Percentiles rank a stretch among this genome's conserved stretches.
These are phyloP conservation scores for Penicillium sp. DNA, from an alignment of 2,329 filamentous ascomycete genomes.

Conservation along the genomic window DNA sequence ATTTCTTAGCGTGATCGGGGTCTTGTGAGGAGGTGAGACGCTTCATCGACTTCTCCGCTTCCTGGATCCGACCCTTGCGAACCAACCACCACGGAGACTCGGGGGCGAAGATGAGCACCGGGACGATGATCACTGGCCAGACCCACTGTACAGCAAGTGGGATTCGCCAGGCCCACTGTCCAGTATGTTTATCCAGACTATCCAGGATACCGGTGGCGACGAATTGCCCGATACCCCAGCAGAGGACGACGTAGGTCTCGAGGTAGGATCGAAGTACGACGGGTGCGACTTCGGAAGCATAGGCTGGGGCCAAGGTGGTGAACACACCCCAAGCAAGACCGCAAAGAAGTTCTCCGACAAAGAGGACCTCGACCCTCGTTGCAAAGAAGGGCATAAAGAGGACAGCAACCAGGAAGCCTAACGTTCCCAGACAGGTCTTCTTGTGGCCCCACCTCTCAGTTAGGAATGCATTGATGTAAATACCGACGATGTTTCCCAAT, in stretches of 20 bases:
- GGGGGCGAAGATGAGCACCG: constrained; percentile 22
- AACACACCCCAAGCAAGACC: constrained; percentile 25
- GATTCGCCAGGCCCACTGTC: constrained; percentile 10
- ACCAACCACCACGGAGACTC: constrained; percentile 22
- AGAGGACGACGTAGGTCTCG: constrained; percentile 62
- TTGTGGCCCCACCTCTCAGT: constrained; percentile 8
- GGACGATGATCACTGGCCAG: constrained; percentile 25
- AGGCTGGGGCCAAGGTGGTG: constrained; percentile 52
- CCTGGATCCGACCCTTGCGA: constrained; percentile 11
- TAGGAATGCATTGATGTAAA: constrained; percentile 6
- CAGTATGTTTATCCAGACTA: constrained; percentile 13
- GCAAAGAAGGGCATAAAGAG: constrained; percentile 33
- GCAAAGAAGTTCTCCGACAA: constrained; percentile 27
- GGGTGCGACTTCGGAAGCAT: constrained; percentile 67
- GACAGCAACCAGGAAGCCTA: constrained; percentile 9
- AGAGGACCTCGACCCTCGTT: constrained; percentile 23
- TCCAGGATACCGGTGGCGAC: constrained; percentile 38
- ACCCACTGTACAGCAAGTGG: constrained; percentile 30
- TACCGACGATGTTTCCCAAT: constrained; percentile 7
- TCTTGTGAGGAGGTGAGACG: constrained; percentile 11
- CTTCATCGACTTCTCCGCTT: constrained; percentile 16
- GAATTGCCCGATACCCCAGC: constrained; percentile 60
- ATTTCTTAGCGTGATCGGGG: neutral
- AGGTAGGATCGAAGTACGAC: constrained; percentile 58
- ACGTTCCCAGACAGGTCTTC: constrained; percentile 1